Evolutionary conservation across 176 grass and related monocot genomes (phyloP).

Genomic region (Miscanthus lutarioriparius): DNA sequence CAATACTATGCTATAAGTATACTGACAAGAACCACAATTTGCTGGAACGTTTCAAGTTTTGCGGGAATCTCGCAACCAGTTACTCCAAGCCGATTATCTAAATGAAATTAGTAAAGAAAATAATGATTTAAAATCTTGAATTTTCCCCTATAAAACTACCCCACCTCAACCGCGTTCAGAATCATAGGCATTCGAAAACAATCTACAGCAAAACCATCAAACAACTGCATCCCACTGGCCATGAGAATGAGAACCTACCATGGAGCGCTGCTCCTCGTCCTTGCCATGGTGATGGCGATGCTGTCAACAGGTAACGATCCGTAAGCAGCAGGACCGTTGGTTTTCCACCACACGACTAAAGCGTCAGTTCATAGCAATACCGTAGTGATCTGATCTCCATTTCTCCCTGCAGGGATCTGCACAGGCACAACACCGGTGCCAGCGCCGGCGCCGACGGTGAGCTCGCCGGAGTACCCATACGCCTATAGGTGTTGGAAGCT

Average conservation of each 20-base stretch:
- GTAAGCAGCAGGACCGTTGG: not conserved
- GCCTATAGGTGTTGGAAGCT: fast-evolving
- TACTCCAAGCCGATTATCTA: not conserved
- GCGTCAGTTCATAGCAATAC: not conserved
- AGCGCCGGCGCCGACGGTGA: not conserved
- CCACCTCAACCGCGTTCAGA: not conserved
- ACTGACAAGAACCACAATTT: not conserved
- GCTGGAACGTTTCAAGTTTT: not conserved
- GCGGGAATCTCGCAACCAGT: too few relatives aligned
- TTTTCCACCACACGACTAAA: not conserved
- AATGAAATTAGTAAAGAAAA: not conserved
- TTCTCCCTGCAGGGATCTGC: not conserved
- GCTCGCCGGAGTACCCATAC: not conserved
- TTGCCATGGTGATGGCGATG: not conserved
- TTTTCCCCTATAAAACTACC: not conserved
- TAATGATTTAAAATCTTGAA: not conserved
- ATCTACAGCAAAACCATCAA: not conserved
- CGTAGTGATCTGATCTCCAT: not conserved
- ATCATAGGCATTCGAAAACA: not conserved
- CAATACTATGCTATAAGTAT: not conserved
- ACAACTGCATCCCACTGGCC: not conserved
- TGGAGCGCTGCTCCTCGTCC: not conserved
- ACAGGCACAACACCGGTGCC: not conserved
- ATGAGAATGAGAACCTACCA: constrained; percentile 24
- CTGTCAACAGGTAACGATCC: not conserved